phyloP scores from a whole-genome alignment of 495 filamentous ascomycete species.

The Delitschia confertaspora region DNA sequence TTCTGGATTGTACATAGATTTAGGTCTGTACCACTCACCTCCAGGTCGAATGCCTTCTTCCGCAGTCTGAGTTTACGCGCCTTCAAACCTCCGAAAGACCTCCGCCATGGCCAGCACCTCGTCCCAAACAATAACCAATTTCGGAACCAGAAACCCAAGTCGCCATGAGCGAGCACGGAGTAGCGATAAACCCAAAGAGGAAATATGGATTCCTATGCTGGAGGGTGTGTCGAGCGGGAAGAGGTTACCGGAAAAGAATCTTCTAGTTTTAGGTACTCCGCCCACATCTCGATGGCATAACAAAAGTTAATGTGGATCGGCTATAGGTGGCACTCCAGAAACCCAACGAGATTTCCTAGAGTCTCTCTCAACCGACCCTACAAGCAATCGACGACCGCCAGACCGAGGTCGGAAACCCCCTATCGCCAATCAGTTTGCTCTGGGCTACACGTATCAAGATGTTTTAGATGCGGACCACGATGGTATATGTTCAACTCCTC shows the following conservation, averaged over 20 bases:
- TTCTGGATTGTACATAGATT: too few relatives aligned
- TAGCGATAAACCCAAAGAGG: slow-evolving; percentile 68
- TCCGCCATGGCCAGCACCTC: slow-evolving; percentile 19
- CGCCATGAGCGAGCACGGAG: slow-evolving; percentile 32
- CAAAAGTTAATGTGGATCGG: slow-evolving; percentile 2
- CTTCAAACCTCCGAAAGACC: slow-evolving; percentile 14
- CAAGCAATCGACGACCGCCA: slow-evolving; percentile 44
- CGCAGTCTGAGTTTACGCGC: slow-evolving; percentile 1
- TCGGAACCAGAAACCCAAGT: slow-evolving; percentile 1
- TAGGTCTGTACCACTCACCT: slow-evolving; percentile 1
- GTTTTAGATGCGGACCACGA: slow-evolving; percentile 92
- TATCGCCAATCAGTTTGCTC: slow-evolving; percentile 83
- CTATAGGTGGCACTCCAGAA: slow-evolving; percentile 72
- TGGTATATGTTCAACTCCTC: slow-evolving; percentile 43
- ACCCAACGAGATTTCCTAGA: slow-evolving; percentile 87
- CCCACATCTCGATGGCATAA: background rate
- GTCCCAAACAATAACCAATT: slow-evolving; percentile 20
- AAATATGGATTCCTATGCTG: slow-evolving; percentile 92
- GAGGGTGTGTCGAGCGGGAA: slow-evolving; percentile 85
- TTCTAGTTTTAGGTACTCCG: slow-evolving; percentile 65
- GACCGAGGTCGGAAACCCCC: slow-evolving; percentile 54
- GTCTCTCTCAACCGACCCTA: slow-evolving; percentile 57
- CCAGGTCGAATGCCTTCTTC: slow-evolving; percentile 2
- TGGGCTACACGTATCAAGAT: slow-evolving; percentile 94
- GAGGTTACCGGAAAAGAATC: slow-evolving; percentile 83